Conservation (phyloP, 805 yeast species). For the Cyberlindnera euphorbiae region DNA sequence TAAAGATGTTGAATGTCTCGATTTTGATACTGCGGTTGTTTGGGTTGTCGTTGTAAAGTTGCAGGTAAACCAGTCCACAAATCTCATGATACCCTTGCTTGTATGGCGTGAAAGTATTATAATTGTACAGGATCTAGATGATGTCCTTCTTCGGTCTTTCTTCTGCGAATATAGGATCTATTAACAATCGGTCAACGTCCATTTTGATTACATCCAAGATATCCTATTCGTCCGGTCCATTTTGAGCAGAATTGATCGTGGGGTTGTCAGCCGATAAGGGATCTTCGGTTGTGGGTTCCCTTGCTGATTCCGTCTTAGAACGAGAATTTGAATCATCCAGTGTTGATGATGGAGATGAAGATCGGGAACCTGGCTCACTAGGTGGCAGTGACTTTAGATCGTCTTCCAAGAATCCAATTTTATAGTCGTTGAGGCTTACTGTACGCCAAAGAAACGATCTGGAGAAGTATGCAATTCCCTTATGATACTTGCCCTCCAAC, state of each 20-base stretch:
- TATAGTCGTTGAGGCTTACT: constrained; percentile 21
- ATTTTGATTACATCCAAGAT: constrained; percentile 22
- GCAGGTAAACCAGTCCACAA: constrained; percentile 40
- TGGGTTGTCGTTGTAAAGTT: constrained; percentile 33
- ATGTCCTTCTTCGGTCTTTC: constrained; percentile 16
- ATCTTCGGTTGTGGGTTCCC: constrained; percentile 3
- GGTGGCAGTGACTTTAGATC: constrained; percentile 17
- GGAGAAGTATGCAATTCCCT: constrained; percentile 15
- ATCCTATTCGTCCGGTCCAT: constrained; percentile 10
- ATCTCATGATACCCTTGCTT: constrained; percentile 53
- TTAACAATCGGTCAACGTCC: constrained; percentile 25
- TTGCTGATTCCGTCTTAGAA: constrained; percentile 4
- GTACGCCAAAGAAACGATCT: constrained; percentile 22
- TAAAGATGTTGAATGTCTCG: constrained; percentile 43
- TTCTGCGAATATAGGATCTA: constrained; percentile 22
- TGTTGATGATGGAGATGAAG: no score
- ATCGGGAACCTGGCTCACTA: no score
- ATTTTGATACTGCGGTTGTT: constrained; percentile 11
- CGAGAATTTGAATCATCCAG: no score
- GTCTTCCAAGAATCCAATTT: constrained; percentile 15
- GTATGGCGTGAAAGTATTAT: constrained; percentile 26
- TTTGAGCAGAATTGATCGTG: no score
- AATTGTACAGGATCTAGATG: constrained; percentile 23
- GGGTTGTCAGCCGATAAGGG: constrained; percentile 13
- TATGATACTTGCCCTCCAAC: constrained; percentile 20